Percentiles rank a stretch among this genome's conserved stretches.
phyloP scores from a whole-genome alignment of 208 protist genomes.

The Phytomonas sp. region DNA sequence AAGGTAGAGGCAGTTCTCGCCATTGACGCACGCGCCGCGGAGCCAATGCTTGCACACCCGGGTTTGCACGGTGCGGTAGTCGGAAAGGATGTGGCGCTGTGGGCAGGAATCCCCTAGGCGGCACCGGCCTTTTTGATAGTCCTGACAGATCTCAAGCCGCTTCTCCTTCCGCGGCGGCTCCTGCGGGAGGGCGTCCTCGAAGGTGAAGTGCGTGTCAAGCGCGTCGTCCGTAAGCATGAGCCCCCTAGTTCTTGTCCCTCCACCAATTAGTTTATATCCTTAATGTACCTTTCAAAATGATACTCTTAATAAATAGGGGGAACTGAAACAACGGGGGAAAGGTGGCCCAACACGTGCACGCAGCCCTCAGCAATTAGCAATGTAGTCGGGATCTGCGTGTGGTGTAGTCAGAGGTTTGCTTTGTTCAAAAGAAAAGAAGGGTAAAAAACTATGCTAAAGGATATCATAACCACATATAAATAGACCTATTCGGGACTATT shows the following conservation, averaged over 20 bases:
- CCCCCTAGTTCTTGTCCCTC: not conserved
- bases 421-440: too few species aligned
- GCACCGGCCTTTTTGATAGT: constrained; percentile 94
- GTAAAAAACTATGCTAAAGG: too few species aligned
- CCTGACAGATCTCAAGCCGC: constrained; percentile 82
- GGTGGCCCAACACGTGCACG: too few species aligned
- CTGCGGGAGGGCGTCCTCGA: constrained; percentile 62
- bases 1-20: constrained; percentile 93
- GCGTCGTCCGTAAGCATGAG: constrained; percentile 66
- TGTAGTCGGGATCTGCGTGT: too few species aligned
- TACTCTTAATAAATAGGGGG: not conserved
- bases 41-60: constrained; percentile 97
- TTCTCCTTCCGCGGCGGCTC: constrained; percentile 76
- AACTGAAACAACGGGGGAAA: too few species aligned
- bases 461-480: too few species aligned
- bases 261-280: not conserved
- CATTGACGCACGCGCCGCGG: constrained; percentile 94
- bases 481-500: too few species aligned
- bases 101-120: constrained; percentile 89
- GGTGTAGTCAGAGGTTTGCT: too few species aligned
- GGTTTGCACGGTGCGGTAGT: constrained; percentile 47
- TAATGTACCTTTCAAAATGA: not conserved
- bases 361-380: too few species aligned
- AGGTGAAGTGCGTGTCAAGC: constrained; percentile 48
- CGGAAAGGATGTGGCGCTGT: constrained; percentile 86